Percentiles rank a stretch among this genome's conserved stretches.
These are phyloP conservation scores for Schwanniomyces occidentalis DNA, from an alignment of 805 yeast genomes.

Conservation along the genomic window DNA sequence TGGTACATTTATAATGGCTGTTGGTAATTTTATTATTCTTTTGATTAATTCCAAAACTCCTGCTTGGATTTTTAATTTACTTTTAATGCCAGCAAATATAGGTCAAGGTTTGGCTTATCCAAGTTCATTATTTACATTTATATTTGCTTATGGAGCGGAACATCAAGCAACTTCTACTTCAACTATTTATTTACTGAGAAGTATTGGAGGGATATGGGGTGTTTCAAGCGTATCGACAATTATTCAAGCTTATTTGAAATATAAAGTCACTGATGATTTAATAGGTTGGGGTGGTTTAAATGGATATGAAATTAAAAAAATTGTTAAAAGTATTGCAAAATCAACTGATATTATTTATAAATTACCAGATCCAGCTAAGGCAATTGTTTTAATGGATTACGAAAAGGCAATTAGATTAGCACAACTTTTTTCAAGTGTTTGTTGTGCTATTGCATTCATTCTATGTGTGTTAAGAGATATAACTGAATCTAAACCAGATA, in stretches of 20 bases:
- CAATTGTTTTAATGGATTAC: conserved; percentile 23
- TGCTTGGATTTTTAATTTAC: conserved; percentile 24
- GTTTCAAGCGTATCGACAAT: conserved; percentile 28
- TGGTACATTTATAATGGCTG: conserved; percentile 35
- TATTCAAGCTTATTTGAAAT: conserved; percentile 16
- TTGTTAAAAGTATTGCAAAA: conserved; percentile 18
- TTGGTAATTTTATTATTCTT: conserved; percentile 34
- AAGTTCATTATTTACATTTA: conserved; percentile 33
- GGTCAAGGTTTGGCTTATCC: conserved; percentile 44
- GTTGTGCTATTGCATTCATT: conserved; percentile 16
- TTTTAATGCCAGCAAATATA: conserved; percentile 34
- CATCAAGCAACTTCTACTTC: conserved; percentile 43
- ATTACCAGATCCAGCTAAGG: conserved; percentile 15
- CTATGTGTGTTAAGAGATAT: conserved; percentile 14
- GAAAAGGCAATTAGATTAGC: conserved; percentile 24
- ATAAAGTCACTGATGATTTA: conserved; percentile 14
- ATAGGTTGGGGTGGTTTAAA: conserved; percentile 10
- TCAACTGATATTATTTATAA: conserved; percentile 19
- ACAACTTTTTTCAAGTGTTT: conserved; percentile 19
- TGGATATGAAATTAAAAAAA: conserved; percentile 13
- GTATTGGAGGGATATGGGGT: conserved; percentile 44
- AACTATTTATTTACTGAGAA: conserved; percentile 36
- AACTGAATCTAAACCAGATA: conserved; percentile 9
- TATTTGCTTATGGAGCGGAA: conserved; percentile 28
- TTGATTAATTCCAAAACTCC: conserved; percentile 19